A percentile compares a stretch with the other conserved stretches of the same genome.
Evolutionary conservation across 345 rosid genomes (phyloP).

Genomic region (Corchorus olitorius): DNA sequence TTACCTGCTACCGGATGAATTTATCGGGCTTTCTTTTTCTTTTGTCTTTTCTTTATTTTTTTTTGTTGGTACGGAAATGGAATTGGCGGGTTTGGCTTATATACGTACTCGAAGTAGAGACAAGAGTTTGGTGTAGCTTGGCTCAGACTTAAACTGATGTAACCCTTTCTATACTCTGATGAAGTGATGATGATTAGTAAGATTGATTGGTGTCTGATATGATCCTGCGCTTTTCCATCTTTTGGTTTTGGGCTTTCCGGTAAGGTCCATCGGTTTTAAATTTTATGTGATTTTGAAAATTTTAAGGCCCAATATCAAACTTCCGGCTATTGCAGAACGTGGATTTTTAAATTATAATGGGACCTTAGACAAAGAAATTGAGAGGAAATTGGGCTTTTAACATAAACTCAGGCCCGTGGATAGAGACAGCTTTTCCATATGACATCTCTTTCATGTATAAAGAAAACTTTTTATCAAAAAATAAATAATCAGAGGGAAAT

Average conservation of each 20-base stretch:
- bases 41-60: neutral
- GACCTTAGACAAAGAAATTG: no score
- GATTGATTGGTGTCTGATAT: neutral
- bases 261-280: neutral
- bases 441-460: no score
- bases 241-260: neutral
- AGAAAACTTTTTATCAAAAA: no score
- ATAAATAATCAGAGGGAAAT: no score
- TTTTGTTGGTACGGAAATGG: neutral
- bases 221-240: neutral
- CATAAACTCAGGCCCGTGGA: no score
- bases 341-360: no score
- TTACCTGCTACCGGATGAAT: slow-evolving; percentile 39
- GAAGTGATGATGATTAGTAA: neutral
- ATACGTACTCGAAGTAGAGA: no score
- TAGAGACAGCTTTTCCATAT: no score
- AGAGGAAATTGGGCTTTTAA: no score
- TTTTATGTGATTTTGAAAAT: neutral
- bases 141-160: neutral
- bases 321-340: no score
- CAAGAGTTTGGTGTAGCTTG: neutral
- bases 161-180: neutral
- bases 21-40: neutral
- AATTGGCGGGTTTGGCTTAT: neutral
- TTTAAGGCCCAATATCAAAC: neutral